These are phyloP conservation scores for Candida frijolesensis DNA, from an alignment of 1,139 yeast genomes.

Conservation along the genomic window DNA sequence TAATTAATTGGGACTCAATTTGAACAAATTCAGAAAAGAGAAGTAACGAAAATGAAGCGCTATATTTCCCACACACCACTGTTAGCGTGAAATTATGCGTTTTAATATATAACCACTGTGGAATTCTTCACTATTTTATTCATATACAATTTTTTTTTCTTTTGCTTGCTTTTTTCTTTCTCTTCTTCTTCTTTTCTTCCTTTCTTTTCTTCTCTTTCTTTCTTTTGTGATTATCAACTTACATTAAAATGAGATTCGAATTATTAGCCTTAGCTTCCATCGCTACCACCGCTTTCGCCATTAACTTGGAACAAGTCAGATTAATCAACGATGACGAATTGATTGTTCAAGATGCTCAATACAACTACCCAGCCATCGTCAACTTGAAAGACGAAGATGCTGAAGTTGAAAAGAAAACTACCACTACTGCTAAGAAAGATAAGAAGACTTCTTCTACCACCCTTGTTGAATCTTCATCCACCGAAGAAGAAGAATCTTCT, in stretches of 20 bases:
- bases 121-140: no score
- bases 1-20: background rate
- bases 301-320: constrained; percentile 18
- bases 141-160: background rate
- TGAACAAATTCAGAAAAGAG: background rate
- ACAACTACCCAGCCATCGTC: constrained; percentile 16
- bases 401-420: constrained; percentile 11
- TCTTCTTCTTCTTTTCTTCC: background rate
- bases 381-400: constrained; percentile 17
- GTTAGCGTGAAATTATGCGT: no score
- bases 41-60: no score
- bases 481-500: constrained; percentile 5
- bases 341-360: constrained; percentile 17
- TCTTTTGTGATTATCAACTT: background rate
- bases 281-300: constrained; percentile 18
- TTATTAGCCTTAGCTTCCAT: constrained; percentile 14
- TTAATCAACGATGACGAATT: constrained; percentile 18
- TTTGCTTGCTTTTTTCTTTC: background rate
- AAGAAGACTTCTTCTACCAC: constrained; percentile 11
- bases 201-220: constrained; percentile 1
- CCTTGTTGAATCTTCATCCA: constrained; percentile 4
- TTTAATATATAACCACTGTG: no score
- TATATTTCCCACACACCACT: no score
- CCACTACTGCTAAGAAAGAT: constrained; percentile 11
- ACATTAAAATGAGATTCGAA: constrained; percentile 14